Percentiles rank a stretch among this genome's conserved stretches.
phyloP scores from a whole-genome alignment of 148 eudicot species.

The Heliosperma pusillum region DNA sequence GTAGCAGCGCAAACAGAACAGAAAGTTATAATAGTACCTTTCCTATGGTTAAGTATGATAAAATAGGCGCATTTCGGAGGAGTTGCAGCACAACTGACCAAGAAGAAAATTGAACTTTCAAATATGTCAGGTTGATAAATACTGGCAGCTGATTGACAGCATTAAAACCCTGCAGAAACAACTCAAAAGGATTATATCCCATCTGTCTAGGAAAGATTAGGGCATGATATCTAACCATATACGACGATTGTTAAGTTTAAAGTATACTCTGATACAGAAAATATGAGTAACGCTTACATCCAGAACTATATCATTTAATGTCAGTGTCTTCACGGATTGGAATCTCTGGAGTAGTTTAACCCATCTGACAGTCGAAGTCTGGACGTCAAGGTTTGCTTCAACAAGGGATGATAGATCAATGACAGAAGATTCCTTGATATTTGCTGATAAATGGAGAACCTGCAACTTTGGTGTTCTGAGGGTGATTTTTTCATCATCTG shows the following conservation, averaged over 20 bases:
- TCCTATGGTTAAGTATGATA: not conserved
- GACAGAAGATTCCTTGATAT: not conserved
- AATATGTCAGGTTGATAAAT: not conserved
- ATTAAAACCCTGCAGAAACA: not conserved
- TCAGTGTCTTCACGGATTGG: not conserved
- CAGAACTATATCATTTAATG: not conserved
- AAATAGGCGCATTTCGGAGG: not conserved
- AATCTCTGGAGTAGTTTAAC: conserved; percentile 9
- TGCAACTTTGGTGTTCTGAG: conserved; percentile 22
- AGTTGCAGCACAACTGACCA: conserved; percentile 9
- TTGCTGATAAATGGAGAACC: not conserved
- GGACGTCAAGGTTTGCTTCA: not conserved
- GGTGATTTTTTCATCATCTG: not conserved
- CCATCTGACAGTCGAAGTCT: not conserved
- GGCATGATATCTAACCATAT: not conserved
- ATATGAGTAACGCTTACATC: conserved; percentile 6
- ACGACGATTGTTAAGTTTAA: not conserved
- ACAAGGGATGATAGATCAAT: not conserved
- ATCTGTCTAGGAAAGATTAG: no score
- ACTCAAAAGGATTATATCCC: no score
- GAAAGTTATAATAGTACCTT: conserved; percentile 2
- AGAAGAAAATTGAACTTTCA: not conserved
- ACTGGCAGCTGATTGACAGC: not conserved
- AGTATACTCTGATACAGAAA: no score
- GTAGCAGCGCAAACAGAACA: not conserved